phyloP scores from a whole-genome alignment of 2,329 filamentous ascomycete species.

The Phialophora expanda region DNA sequence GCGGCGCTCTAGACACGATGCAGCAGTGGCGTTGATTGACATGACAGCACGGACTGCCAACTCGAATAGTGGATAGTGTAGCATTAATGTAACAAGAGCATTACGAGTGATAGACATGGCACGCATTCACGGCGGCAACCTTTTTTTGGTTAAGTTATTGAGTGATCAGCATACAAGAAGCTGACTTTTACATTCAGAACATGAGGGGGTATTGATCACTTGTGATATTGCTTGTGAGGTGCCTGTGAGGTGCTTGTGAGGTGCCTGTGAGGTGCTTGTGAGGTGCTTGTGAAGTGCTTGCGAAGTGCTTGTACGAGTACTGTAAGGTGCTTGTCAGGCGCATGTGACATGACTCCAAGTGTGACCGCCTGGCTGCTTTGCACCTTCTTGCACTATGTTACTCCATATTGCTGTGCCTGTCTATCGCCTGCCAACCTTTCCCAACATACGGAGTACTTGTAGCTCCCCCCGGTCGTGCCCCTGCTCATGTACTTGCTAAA shows the following conservation, averaged over 20 bases:
- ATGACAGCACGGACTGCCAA: not conserved
- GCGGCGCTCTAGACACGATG: not conserved
- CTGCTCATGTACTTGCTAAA: not conserved
- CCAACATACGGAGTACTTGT: not conserved
- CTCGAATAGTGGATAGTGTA: not conserved
- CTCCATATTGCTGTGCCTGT: not conserved
- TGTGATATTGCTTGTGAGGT: not conserved
- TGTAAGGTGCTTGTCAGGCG: too few relatives aligned
- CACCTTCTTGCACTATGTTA: not conserved
- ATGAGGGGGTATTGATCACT: not conserved
- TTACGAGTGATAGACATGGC: not conserved
- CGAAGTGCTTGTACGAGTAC: too few relatives aligned
- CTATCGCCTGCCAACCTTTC: constrained; percentile 5
- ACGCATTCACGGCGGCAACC: not conserved
- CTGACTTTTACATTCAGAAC: not conserved
- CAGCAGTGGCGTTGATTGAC: not conserved
- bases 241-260: not conserved
- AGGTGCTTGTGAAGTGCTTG: too few relatives aligned
- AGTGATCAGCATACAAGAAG: not conserved
- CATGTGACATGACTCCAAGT: not conserved
- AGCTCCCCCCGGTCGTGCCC: not conserved
- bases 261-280: not conserved
- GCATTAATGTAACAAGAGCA: not conserved
- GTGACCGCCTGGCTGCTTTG: not conserved
- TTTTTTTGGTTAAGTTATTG: not conserved